Percentiles rank a stretch among this genome's conserved stretches.
Conservation (phyloP, 2,329 filamentous ascomycete species). For the Lachnellula occidentalis region DNA sequence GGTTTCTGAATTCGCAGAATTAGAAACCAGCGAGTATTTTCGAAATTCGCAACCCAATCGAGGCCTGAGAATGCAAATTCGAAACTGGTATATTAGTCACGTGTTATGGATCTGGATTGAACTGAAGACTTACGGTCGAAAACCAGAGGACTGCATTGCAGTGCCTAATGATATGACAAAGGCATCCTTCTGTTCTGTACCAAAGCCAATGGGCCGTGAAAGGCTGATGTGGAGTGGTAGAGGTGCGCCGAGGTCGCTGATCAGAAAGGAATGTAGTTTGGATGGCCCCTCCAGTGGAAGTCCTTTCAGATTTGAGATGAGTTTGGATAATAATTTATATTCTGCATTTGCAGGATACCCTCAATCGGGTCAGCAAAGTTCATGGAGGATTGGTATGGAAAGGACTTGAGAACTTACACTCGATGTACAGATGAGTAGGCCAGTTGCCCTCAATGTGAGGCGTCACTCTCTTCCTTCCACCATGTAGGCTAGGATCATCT, state of each 20-base stretch:
- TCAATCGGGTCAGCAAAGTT: slow-evolving; percentile 31
- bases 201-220: slow-evolving; percentile 72
- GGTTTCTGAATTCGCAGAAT: slow-evolving; percentile 58
- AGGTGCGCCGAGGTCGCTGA: slow-evolving; percentile 70
- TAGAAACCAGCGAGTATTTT: slow-evolving; percentile 73
- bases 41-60: slow-evolving; percentile 63
- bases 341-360: slow-evolving; percentile 50
- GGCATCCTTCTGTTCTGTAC: slow-evolving; percentile 61
- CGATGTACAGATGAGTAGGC: slow-evolving; percentile 88
- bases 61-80: slow-evolving; percentile 36
- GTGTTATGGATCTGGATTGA: background rate
- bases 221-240: slow-evolving; percentile 87
- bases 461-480: slow-evolving; percentile 72
- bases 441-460: slow-evolving; percentile 87
- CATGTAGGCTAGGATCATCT: slow-evolving; percentile 82
- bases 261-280: slow-evolving; percentile 63
- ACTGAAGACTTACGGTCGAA: slow-evolving; percentile 38
- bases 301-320: slow-evolving; percentile 37
- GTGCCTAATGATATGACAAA: slow-evolving; percentile 56
- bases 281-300: slow-evolving; percentile 7
- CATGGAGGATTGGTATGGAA: background rate
- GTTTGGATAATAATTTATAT: slow-evolving; percentile 40
- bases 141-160: slow-evolving; percentile 36
- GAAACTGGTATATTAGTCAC: slow-evolving; percentile 20
- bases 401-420: slow-evolving; percentile 59